Conservation (phyloP, 768 basidiomycete species). For the Suillus variegatus region DNA sequence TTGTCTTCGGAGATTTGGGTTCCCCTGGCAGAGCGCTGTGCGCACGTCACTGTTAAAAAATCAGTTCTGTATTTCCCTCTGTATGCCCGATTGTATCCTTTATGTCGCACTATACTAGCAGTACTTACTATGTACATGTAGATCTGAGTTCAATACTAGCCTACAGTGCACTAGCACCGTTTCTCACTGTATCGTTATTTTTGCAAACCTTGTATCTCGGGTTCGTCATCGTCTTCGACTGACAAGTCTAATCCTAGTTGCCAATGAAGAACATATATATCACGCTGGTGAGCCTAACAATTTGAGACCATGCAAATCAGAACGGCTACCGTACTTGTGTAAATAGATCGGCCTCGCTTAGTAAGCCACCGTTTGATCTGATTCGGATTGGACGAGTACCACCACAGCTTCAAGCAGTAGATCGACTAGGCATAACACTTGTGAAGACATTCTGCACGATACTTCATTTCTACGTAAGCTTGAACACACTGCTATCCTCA, state of each 20-base stretch:
- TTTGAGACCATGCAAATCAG: too few relatives aligned
- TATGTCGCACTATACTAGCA: neutral
- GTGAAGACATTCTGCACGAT: neutral
- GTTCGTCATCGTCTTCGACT: neutral
- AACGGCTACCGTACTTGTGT: constrained; percentile 22
- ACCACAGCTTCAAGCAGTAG: neutral
- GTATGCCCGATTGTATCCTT: neutral
- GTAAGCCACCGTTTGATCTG: too few relatives aligned
- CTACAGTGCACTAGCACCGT: neutral
- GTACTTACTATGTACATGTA: neutral
- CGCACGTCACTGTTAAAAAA: neutral
- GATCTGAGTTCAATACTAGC: neutral
- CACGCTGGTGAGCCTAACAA: too few relatives aligned
- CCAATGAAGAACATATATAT: too few relatives aligned
- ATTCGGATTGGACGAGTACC: constrained; percentile 15
- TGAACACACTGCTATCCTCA: neutral
- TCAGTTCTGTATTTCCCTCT: neutral
- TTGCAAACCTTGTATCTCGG: neutral
- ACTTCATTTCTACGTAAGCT: neutral
- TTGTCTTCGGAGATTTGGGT: neutral
- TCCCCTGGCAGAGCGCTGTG: neutral
- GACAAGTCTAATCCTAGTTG: neutral
- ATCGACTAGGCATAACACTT: neutral
- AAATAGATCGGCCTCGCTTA: too few relatives aligned
- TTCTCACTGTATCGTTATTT: neutral